Conservation (phyloP, 2,329 filamentous ascomycete genomes). For the Aspergillus terreus region DNA sequence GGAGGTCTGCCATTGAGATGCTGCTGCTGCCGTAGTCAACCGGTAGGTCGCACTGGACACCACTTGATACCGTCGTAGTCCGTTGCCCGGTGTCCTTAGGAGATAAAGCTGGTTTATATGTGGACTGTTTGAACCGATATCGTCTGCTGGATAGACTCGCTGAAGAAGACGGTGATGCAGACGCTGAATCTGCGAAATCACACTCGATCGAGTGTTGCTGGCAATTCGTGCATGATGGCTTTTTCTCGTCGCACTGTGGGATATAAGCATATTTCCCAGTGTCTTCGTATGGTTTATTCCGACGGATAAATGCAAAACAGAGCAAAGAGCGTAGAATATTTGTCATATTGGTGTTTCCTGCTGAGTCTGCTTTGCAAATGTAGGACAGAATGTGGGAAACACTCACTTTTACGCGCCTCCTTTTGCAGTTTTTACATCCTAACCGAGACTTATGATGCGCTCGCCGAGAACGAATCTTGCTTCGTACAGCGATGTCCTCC, state of each 20-base stretch:
- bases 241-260: conserved; percentile 32
- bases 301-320: not conserved
- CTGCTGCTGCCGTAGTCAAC: conserved; percentile 7
- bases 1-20: conserved; percentile 26
- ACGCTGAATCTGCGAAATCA: conserved; percentile 15
- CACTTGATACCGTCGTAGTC: conserved; percentile 1
- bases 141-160: conserved; percentile 2
- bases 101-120: conserved; percentile 11
- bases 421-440: conserved; percentile 33
- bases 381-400: not conserved
- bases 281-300: not conserved
- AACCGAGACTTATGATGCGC: conserved; percentile 32
- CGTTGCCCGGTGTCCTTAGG: not conserved
- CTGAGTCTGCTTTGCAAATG: not conserved
- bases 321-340: conserved; percentile 1
- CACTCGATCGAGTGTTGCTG: conserved; percentile 25
- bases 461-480: conserved; percentile 20
- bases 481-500: conserved; percentile 1
- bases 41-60: conserved; percentile 16
- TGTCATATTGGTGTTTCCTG: not conserved
- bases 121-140: conserved; percentile 19
- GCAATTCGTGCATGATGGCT: conserved; percentile 29
- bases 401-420: conserved; percentile 33
- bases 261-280: conserved; percentile 4
- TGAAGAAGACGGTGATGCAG: conserved; percentile 8